A percentile compares a stretch with the other conserved stretches of the same genome.
These are phyloP conservation scores for Stylosanthes scabra DNA, from an alignment of 331 rosid species.

Conservation along the genomic window DNA sequence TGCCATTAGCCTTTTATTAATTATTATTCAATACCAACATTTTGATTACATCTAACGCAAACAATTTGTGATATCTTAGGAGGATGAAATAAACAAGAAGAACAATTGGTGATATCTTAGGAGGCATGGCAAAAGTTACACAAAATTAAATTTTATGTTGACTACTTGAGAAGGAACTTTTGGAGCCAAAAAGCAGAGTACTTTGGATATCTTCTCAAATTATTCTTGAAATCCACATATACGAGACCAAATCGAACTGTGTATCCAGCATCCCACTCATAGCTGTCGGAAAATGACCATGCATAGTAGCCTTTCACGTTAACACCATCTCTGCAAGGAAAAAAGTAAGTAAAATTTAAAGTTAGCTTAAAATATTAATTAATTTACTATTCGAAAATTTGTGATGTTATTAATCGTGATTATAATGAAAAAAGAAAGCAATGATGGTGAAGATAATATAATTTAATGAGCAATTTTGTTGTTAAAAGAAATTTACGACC, in stretches of 20 bases:
- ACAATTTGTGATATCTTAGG: background rate
- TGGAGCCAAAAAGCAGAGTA: constrained; percentile 57
- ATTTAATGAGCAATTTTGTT: too few species aligned
- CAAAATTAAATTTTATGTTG: too few species aligned
- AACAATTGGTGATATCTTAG: background rate
- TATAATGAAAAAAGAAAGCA: too few species aligned
- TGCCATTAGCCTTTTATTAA: background rate
- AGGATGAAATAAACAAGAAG: background rate
- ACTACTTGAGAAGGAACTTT: constrained; percentile 45
- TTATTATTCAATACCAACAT: background rate
- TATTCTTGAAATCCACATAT: constrained; percentile 46
- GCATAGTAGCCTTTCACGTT: constrained; percentile 63
- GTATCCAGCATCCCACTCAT: constrained; percentile 62
- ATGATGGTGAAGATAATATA: too few species aligned
- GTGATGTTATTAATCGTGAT: too few species aligned
- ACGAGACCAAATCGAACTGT: constrained; percentile 54
- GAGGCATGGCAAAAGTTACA: background rate
- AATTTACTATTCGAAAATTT: too few species aligned
- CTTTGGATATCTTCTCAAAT: constrained; percentile 46
- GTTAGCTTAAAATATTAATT: background rate
- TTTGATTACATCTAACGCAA: constrained; percentile 1
- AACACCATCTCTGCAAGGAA: constrained; percentile 45
- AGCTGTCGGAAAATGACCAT: constrained; percentile 68
- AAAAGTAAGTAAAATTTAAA: background rate
- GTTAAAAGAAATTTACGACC: too few species aligned